Evolutionary conservation across 2,329 filamentous ascomycete genomes (phyloP).

Genomic region (Dactylellina leptospora): DNA sequence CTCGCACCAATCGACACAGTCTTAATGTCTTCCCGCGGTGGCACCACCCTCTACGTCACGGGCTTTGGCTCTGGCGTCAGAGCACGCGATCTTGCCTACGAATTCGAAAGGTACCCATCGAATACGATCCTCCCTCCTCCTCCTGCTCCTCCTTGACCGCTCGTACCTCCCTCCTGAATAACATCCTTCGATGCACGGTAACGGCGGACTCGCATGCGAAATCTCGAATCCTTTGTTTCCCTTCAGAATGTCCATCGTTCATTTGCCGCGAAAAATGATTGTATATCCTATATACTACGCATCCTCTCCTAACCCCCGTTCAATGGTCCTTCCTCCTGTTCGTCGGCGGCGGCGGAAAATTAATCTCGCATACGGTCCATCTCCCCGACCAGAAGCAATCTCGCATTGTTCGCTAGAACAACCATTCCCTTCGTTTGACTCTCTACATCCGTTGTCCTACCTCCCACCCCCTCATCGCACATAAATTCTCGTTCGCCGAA

Average conservation of each 20-base stretch:
- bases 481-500: conserved; percentile 43
- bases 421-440: conserved; percentile 9
- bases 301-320: conserved; percentile 7
- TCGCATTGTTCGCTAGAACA: conserved; percentile 52
- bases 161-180: conserved; percentile 54
- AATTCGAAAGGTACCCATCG: conserved; percentile 58
- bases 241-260: conserved; percentile 54
- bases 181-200: conserved; percentile 50
- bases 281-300: neutral
- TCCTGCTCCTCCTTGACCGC: conserved; percentile 37
- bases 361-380: conserved; percentile 54
- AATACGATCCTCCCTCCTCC: conserved; percentile 54
- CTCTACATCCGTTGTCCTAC: conserved; percentile 55
- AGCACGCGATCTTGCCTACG: conserved; percentile 86
- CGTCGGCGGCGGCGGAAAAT: conserved; percentile 56
- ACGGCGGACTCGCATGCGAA: conserved; percentile 52
- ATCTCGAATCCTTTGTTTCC: conserved; percentile 50
- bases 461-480: conserved; percentile 49
- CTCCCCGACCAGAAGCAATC: conserved; percentile 46
- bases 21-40: conserved; percentile 57
- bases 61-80: conserved; percentile 99
- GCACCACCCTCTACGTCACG: conserved; percentile 58
- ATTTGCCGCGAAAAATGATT: conserved; percentile 7
- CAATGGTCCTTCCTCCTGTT: conserved; percentile 16
- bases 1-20: neutral